Evolutionary conservation across 768 basidiomycete species (phyloP).

Genomic region (Suillus weaverae): DNA sequence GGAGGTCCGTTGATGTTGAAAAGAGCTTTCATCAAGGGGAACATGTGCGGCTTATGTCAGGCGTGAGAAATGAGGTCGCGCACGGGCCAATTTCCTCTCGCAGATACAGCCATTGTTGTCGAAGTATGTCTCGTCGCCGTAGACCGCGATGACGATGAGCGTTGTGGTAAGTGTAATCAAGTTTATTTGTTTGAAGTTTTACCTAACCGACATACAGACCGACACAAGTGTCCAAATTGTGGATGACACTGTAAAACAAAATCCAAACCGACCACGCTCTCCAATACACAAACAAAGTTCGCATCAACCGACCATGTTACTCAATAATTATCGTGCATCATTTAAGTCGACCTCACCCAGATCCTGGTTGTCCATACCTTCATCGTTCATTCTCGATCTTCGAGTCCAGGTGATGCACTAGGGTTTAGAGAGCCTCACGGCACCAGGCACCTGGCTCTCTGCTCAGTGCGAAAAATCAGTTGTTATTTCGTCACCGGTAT

Average conservation of each 20-base stretch:
- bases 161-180: constrained; percentile 30
- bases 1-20: constrained; percentile 31
- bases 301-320: neutral
- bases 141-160: constrained; percentile 31
- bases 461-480: neutral
- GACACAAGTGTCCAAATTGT: constrained; percentile 67
- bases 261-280: constrained; percentile 44
- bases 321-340: neutral
- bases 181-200: constrained; percentile 48
- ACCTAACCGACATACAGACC: constrained; percentile 60
- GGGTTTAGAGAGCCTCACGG: neutral
- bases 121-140: constrained; percentile 21
- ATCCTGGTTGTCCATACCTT: neutral
- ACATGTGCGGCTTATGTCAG: constrained; percentile 58
- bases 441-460: neutral
- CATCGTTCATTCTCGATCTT: neutral
- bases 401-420: neutral
- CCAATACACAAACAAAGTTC: constrained; percentile 41
- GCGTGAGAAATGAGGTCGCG: constrained; percentile 44
- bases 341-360: neutral
- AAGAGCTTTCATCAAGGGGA: constrained; percentile 32
- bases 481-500: neutral
- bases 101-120: constrained; percentile 25
- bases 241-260: constrained; percentile 78
- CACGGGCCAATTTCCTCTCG: constrained; percentile 52